These are phyloP conservation scores for Mrakiaceae sp. DNA, from an alignment of 1,284 basidiomycete genomes.

Conservation along the genomic window DNA sequence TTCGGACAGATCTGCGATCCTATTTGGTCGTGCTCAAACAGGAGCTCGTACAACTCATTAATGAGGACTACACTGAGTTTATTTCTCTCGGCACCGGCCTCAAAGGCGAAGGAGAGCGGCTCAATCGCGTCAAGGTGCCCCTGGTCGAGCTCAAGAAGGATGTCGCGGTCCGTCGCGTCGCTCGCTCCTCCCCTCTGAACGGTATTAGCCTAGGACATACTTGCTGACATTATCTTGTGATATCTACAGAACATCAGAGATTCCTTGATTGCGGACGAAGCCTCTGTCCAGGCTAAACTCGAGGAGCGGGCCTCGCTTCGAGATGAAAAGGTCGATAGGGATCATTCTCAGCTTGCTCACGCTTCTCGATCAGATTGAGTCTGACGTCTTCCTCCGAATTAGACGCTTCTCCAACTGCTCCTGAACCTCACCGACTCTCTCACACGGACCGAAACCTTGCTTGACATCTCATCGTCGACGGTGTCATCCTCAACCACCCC, in stretches of 20 bases:
- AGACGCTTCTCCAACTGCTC: constrained; percentile 70
- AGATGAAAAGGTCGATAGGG: constrained; percentile 58
- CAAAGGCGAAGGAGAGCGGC: constrained; percentile 62
- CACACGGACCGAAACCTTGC: constrained; percentile 64
- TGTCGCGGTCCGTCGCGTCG: constrained; percentile 48
- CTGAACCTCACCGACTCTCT: constrained; percentile 81
- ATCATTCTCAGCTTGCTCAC: constrained; percentile 6
- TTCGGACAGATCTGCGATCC: constrained; percentile 72
- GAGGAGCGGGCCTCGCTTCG: constrained; percentile 58
- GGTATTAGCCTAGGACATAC: not conserved
- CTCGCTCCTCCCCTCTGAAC: no score
- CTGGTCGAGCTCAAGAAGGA: constrained; percentile 51
- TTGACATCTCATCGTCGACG: constrained; percentile 42
- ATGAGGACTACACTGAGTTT: constrained; percentile 95
- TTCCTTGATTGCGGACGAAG: constrained; percentile 39
- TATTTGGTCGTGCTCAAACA: constrained; percentile 76
- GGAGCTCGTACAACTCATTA: constrained; percentile 87
- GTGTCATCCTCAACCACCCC: not conserved
- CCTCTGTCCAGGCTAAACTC: constrained; percentile 63
- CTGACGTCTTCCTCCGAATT: not conserved
- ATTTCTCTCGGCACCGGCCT: constrained; percentile 87
- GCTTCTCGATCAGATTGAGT: constrained; percentile 9
- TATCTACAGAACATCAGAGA: not conserved
- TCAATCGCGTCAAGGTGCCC: constrained; percentile 56
- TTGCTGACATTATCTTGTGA: no score